phyloP scores from a whole-genome alignment of 2,329 filamentous ascomycete genomes.

The Knufia petricola region DNA sequence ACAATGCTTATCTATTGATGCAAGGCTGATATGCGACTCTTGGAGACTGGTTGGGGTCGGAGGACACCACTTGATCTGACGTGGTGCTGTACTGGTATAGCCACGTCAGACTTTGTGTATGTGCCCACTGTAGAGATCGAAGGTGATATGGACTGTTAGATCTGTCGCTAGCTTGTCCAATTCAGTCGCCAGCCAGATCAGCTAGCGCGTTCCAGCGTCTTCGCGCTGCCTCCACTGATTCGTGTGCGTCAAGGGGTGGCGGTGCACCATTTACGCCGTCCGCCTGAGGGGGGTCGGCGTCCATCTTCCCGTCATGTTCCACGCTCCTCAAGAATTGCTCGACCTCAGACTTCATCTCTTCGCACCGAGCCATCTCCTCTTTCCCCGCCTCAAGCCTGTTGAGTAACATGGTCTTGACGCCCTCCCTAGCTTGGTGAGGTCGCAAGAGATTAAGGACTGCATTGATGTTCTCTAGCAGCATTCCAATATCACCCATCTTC shows the following conservation, averaged over 20 bases:
- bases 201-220: conserved; percentile 34
- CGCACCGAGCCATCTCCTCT: conserved; percentile 69
- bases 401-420: conserved; percentile 78
- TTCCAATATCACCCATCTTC: conserved; percentile 70
- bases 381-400: conserved; percentile 64
- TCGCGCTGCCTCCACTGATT: conserved; percentile 12
- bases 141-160: too few species aligned
- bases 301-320: conserved; percentile 7
- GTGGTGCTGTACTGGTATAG: too few species aligned
- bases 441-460: conserved; percentile 90
- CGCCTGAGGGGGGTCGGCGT: conserved; percentile 15
- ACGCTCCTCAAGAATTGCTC: conserved; percentile 32
- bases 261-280: neutral
- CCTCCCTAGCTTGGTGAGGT: conserved; percentile 84
- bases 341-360: conserved; percentile 61
- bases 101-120: too few species aligned
- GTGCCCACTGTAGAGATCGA: too few species aligned
- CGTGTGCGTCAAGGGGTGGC: conserved; percentile 9
- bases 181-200: conserved; percentile 23
- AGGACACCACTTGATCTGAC: too few species aligned
- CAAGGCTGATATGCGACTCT: too few species aligned
- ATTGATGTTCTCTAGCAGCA: conserved; percentile 81
- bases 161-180: too few species aligned
- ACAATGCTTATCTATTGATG: too few species aligned
- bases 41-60: too few species aligned